phyloP scores from a whole-genome alignment of 441 rosid genomes.

The Adansonia grandidieri region DNA sequence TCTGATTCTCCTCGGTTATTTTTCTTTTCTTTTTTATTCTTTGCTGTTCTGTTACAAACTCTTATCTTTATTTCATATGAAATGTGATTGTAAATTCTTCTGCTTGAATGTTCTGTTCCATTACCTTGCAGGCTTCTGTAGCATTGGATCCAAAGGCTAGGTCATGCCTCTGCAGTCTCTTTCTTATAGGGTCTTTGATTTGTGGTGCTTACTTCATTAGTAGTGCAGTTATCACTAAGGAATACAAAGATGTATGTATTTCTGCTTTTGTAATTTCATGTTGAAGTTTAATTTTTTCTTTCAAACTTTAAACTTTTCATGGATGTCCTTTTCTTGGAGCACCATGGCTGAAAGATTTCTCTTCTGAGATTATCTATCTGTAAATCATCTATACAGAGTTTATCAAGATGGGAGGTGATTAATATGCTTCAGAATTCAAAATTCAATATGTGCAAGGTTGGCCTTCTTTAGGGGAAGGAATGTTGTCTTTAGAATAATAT shows the following conservation, averaged over 20 bases:
- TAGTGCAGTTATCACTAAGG: slow-evolving; percentile 45
- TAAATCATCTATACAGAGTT: slow-evolving; percentile 51
- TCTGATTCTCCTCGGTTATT: background rate
- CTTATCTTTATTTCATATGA: background rate
- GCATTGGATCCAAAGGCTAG: slow-evolving; percentile 52
- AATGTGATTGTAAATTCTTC: background rate
- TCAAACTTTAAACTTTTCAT: background rate
- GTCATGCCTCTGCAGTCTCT: slow-evolving; percentile 60
- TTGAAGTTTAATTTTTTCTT: slow-evolving; percentile 1
- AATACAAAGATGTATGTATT: slow-evolving; percentile 61
- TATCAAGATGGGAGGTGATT: slow-evolving; percentile 51
- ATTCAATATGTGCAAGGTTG: slow-evolving; percentile 59
- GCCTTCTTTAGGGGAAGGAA: slow-evolving; percentile 22
- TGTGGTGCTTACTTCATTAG: slow-evolving; percentile 66
- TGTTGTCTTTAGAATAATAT: background rate
- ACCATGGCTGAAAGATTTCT: background rate
- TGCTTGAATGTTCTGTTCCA: background rate
- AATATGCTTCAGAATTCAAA: slow-evolving; percentile 37
- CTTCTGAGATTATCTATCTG: slow-evolving; percentile 20
- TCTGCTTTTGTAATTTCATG: slow-evolving; percentile 22
- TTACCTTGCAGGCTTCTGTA: slow-evolving; percentile 43
- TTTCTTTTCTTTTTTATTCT: background rate
- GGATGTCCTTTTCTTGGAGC: background rate
- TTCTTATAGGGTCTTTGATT: slow-evolving; percentile 51
- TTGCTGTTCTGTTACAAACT: background rate